Percentiles rank a stretch among this genome's conserved stretches.
Evolutionary conservation across 345 rosid genomes (phyloP).

Genomic region (Noccaea caerulescens): DNA sequence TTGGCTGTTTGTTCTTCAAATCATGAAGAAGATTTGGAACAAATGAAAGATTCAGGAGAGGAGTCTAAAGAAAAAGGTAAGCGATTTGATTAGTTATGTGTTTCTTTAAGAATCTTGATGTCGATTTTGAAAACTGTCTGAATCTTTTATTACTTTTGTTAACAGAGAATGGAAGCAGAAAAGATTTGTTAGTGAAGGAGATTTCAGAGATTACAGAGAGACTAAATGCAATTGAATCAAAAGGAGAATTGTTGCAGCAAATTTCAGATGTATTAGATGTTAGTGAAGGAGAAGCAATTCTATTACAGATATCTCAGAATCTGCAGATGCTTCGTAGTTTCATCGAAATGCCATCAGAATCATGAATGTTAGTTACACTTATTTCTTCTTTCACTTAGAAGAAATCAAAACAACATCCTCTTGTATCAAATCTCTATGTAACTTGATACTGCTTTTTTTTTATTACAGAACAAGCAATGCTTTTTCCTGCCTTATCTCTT

Average conservation of each 20-base stretch:
- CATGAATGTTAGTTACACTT: conserved; percentile 19
- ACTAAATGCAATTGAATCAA: conserved; percentile 52
- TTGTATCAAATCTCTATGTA: conserved; percentile 42
- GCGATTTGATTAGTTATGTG: not conserved
- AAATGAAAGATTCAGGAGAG: conserved; percentile 31
- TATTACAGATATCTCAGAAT: conserved; percentile 52
- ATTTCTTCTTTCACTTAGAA: conserved; percentile 30
- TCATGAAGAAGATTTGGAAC: conserved; percentile 45
- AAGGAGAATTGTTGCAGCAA: conserved; percentile 45
- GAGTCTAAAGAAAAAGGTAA: conserved; percentile 31
- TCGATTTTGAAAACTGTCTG: conserved; percentile 19
- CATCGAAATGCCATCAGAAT: conserved; percentile 44
- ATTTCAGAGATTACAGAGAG: conserved; percentile 49
- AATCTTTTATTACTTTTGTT: conserved; percentile 9
- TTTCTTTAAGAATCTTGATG: conserved; percentile 5
- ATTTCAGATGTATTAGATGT: conserved; percentile 40
- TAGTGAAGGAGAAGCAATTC: conserved; percentile 48
- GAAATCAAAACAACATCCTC: conserved; percentile 17
- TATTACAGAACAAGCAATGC: conserved; percentile 36
- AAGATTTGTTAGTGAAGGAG: conserved; percentile 40
- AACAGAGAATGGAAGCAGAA: conserved; percentile 37
- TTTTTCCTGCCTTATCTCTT: conserved; percentile 5
- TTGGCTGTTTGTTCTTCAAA: conserved; percentile 34
- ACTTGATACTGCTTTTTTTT: conserved; percentile 23
- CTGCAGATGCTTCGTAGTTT: conserved; percentile 53